Evolutionary conservation across 2,329 filamentous ascomycete species (phyloP).

Genomic region (Onygena corvina): DNA sequence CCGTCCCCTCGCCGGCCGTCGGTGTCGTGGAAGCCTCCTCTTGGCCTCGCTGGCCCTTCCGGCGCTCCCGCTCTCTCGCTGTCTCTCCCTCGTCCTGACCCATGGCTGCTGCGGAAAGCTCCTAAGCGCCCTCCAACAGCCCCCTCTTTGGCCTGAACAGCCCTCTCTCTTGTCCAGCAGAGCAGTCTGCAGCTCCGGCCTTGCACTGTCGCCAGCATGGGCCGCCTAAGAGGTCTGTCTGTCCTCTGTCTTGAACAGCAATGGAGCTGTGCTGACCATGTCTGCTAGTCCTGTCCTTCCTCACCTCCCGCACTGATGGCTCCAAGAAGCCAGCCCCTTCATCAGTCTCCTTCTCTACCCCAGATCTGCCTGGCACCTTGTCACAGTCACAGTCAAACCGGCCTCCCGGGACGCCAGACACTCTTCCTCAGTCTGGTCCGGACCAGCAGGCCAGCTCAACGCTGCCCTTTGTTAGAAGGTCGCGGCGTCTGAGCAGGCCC

Average conservation of each 20-base stretch:
- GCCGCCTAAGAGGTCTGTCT: conserved; percentile 13
- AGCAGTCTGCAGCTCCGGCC: neutral
- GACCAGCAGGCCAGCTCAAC: neutral
- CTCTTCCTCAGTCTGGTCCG: conserved; percentile 5
- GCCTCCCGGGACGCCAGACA: conserved; percentile 1
- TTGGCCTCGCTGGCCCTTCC: neutral
- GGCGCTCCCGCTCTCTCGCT: too few species aligned
- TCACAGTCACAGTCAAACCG: neutral
- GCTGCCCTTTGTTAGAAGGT: neutral
- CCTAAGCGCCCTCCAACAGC: neutral
- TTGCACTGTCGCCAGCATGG: conserved; percentile 11
- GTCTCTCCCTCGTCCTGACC: neutral
- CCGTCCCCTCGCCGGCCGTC: neutral
- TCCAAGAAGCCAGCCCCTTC: conserved; percentile 8
- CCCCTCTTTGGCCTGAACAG: neutral
- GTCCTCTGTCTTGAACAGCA: neutral
- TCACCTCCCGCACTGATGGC: conserved; percentile 9
- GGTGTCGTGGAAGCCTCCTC: neutral
- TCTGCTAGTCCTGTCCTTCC: conserved; percentile 11
- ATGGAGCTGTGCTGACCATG: conserved; percentile 1
- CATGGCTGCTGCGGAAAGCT: neutral
- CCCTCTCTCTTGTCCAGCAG: neutral
- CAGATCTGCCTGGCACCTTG: conserved; percentile 7
- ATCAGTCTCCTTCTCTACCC: conserved; percentile 4
- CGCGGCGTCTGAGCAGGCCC: neutral